Evolutionary conservation across 208 protist species (phyloP), one percentile per base, ranked within the genome.

Genomic region (Leishmania guyanensis): DNA sequence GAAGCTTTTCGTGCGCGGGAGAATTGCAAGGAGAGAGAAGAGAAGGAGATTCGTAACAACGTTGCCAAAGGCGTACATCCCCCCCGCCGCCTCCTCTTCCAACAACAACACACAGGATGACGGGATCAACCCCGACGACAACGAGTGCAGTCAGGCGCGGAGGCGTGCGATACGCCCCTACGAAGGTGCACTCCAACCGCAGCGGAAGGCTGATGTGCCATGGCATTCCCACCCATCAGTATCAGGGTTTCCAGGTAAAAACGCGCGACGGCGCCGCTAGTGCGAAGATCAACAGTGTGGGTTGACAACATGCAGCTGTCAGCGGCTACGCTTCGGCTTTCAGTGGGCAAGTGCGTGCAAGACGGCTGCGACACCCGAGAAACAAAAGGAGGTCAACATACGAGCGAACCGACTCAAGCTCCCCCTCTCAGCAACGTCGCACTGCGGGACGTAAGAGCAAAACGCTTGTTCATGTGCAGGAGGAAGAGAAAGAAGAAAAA

Each of bases 161-260:
- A 62, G 20, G 22, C 26, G 78, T 50, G 69, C 36, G 29, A 66
- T 53, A 73, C 14, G 36, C 5, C 3, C 58, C 36, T 53, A 16
- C n/a, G 1, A 53, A 84, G 60, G 16, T 75, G 60, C 65, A 65
- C 65, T 22, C 68, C 20, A 56, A 82, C 39, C 12, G 16, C 68
- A 77, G 72, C 33, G 62, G 12, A 39, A 36, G 69, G 5, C 46
- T 54, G 20, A 73, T 51, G 46, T 46, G 2, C 46, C 46, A 26
- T 33, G 9, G 4, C 43, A 53, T 26, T n/a, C 33, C 69, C 36
- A 1, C 33, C 46, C 46, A 5, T 0, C 9, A 33, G 12, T 14
- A 29, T 39, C 29, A 6, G 46, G 26, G 69, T 10, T 6, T 5
- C 20, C 66, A 50, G 22, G 33, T 14, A 29, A 50, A 72, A 51